Evolutionary conservation across 2,329 filamentous ascomycete species (phyloP), one percentile per base, ranked within the genome.

Genomic region (Xylariales sp.): DNA sequence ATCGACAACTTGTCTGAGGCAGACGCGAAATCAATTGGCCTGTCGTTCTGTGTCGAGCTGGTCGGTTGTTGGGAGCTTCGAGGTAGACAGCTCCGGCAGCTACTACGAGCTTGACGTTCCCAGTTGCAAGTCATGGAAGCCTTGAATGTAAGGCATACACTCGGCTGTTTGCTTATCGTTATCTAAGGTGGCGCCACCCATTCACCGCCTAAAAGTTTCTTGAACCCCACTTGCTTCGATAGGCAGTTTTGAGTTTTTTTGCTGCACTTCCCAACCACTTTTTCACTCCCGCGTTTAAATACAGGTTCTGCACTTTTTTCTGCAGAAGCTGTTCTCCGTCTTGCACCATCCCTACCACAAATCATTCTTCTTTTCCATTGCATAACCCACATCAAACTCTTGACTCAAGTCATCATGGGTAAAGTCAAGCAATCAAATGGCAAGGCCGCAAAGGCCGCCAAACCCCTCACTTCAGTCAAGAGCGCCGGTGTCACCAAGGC

Each of bases 401-500:
- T n/a, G n/a, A n/a, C n/a, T n/a, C n/a, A n/a, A n/a, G n/a, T n/a
- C n/a, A 72, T 53, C 64, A 85, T 84, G 81, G 79, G 72, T 63
- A 84, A 84, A 68, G 67, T 72, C 42, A 85, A 84, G 70, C 74
- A 82, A 60, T 69, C 70, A 62, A 78, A 78, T 66, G 57, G 59
- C 57, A 76, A 65, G 58, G 61, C 59, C 53, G 57, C 65, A 51
- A 78, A 78, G 68, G 59, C 71, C 56, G 63, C 68, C 56, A 71
- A 74, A 58, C 60, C 68, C 47, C 58, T 71, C 53, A 64, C 68
- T 56, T 59, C 67, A 53, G 79, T 82, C 65, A 87, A 86, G 73
- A 74, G 73, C 54, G 80, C 73, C 52, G 76, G 77, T 51, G 73
- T 86, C 56, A 77, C 75, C 68, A 89, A 88, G 73, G 61, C 80